Percentiles rank a stretch among this genome's conserved stretches.
phyloP scores from a whole-genome alignment of 257 asterid species.

The Euphrasia confusa region DNA sequence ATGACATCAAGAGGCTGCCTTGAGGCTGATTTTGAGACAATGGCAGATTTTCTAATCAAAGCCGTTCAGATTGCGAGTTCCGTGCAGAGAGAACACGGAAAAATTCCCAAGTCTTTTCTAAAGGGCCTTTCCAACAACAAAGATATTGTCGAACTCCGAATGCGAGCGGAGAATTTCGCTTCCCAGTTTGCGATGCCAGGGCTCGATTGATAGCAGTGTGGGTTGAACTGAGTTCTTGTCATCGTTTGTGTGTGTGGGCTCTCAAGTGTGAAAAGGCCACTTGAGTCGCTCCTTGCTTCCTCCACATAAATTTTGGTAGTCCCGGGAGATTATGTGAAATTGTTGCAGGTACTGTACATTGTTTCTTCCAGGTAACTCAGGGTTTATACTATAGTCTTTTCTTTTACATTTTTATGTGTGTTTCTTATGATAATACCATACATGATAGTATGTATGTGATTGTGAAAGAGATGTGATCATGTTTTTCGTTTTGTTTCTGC shows the following conservation, averaged over 20 bases:
- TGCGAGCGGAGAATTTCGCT: slow-evolving; percentile 58
- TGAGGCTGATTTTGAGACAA: slow-evolving; percentile 66
- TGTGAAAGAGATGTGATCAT: too few species aligned
- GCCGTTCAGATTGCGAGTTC: slow-evolving; percentile 63
- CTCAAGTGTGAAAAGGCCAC: slow-evolving; percentile 15
- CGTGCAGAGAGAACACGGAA: slow-evolving; percentile 66
- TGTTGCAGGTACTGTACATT: neutral
- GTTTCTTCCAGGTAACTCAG: neutral
- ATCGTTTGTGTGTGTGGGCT: neutral
- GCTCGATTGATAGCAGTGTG: slow-evolving; percentile 48
- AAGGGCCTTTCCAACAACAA: slow-evolving; percentile 68
- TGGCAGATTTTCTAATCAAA: slow-evolving; percentile 66
- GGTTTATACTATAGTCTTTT: neutral
- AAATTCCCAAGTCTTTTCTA: slow-evolving; percentile 51
- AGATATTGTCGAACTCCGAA: slow-evolving; percentile 53
- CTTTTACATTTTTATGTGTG: too few species aligned
- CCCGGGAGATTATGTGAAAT: slow-evolving; percentile 10
- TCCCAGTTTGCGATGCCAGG: slow-evolving; percentile 83
- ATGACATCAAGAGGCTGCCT: slow-evolving; percentile 86
- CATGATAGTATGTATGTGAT: too few species aligned
- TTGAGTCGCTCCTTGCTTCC: slow-evolving; percentile 4
- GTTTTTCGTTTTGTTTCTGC: too few species aligned
- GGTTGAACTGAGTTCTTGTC: slow-evolving; percentile 31
- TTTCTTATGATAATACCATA: too few species aligned
- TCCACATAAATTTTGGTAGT: slow-evolving; percentile 23